A percentile compares a stretch with the other conserved stretches of the same genome.
phyloP scores from a whole-genome alignment of 352 stramenopile genomes.

The Aphanomyces euteiches region DNA sequence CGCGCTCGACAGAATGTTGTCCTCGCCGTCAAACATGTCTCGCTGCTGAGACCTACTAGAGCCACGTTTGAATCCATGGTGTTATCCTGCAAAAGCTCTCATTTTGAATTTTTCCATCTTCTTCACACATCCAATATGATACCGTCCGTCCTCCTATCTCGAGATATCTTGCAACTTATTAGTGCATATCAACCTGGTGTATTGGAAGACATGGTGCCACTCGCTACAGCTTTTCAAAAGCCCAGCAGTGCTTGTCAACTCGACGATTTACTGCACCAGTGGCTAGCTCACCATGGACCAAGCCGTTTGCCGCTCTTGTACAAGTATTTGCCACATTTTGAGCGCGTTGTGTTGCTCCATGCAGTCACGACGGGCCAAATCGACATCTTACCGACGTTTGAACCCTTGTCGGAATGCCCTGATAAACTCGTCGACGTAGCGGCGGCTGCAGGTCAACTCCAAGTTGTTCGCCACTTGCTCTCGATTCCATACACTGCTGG shows the following conservation, averaged over 20 bases:
- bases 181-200: not conserved
- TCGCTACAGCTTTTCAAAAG: not conserved
- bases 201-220: not conserved
- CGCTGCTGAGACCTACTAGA: no score
- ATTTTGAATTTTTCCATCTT: not conserved
- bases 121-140: not conserved
- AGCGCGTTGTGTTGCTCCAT: not conserved
- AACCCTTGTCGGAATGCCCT: not conserved
- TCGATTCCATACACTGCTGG: not conserved
- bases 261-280: not conserved
- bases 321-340: conserved; percentile 2
- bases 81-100: not conserved
- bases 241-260: not conserved
- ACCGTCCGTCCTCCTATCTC: not conserved
- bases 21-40: no score
- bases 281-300: not conserved
- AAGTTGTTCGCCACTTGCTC: conserved; percentile 14
- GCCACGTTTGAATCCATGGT: not conserved
- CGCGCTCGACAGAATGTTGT: no score
- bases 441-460: conserved; percentile 3
- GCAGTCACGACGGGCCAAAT: not conserved
- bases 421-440: conserved; percentile 3
- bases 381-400: not conserved
- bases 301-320: not conserved
- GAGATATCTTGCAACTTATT: not conserved